Percentiles rank a stretch among this genome's conserved stretches.
These are phyloP conservation scores for Agrocybe chaxingu DNA, from an alignment of 768 basidiomycete species.

Conservation along the genomic window DNA sequence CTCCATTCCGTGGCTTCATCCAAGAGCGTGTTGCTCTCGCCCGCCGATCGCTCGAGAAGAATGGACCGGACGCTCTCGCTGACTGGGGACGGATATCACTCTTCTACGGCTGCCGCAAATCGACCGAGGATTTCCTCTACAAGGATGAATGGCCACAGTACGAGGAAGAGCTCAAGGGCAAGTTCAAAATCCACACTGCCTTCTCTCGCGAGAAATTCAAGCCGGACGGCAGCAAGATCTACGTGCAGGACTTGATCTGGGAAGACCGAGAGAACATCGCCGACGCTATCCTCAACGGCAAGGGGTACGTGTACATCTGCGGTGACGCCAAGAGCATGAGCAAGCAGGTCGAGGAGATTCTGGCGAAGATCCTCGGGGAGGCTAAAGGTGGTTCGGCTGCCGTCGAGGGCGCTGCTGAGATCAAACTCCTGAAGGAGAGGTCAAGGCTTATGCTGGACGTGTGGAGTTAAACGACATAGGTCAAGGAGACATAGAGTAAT, in stretches of 20 bases:
- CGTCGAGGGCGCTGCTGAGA: constrained; percentile 86
- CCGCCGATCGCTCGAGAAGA: constrained; percentile 92
- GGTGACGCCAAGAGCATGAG: constrained; percentile 97
- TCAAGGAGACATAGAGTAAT: constrained; percentile 1
- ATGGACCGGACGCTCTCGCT: constrained; percentile 85
- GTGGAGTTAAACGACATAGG: constrained; percentile 59
- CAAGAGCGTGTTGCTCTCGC: constrained; percentile 98
- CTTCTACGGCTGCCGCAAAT: constrained; percentile 94
- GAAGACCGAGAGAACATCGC: constrained; percentile 80
- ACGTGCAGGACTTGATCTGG: constrained; percentile 98
- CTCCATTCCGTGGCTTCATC: constrained; percentile 98
- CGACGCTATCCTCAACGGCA: constrained; percentile 86
- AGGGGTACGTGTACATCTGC: constrained; percentile 97
- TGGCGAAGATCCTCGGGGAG: constrained; percentile 82
- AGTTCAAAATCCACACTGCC: constrained; percentile 84
- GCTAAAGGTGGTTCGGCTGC: constrained; percentile 89
- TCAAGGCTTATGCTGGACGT: constrained; percentile 85
- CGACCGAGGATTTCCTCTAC: constrained; percentile 90
- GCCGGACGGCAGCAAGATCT: constrained; percentile 91
- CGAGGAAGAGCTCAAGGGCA: constrained; percentile 80
- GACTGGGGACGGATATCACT: constrained; percentile 96
- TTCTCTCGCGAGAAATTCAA: constrained; percentile 92
- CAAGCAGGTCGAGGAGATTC: constrained; percentile 88
- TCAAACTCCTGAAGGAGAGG: constrained; percentile 94
- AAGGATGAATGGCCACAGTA: constrained; percentile 94